phyloP scores from a whole-genome alignment of 176 grass and related monocot genomes.

The Oryza meridionalis region DNA sequence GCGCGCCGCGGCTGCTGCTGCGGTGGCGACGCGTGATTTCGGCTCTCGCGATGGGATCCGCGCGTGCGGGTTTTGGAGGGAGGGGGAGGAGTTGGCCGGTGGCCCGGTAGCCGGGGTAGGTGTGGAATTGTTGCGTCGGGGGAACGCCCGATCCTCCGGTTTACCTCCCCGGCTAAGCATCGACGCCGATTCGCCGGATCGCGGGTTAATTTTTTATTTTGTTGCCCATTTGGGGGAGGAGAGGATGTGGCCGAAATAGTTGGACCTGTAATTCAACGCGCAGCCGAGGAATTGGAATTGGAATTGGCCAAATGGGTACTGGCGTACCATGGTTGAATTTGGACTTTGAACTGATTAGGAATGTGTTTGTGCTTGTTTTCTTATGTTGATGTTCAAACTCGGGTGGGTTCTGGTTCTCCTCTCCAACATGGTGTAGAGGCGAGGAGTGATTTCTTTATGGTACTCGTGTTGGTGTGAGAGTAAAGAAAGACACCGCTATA shows the following conservation, averaged over 20 bases:
- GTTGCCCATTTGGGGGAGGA: neutral
- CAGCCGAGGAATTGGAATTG: neutral
- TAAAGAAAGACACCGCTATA: no score
- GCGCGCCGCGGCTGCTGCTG: neutral
- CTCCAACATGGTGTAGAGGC: no score
- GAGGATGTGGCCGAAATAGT: neutral
- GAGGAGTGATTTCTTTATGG: no score
- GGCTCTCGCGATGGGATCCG: neutral
- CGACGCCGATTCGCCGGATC: neutral
- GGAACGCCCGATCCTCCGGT: neutral
- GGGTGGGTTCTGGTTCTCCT: no score
- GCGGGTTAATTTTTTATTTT: neutral
- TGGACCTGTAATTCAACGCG: neutral
- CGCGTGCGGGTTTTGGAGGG: neutral
- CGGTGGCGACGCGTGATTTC: neutral
- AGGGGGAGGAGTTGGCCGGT: no score
- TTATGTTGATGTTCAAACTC: no score
- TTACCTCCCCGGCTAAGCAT: conserved; percentile 22
- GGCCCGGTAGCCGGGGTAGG: neutral
- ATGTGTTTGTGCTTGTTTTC: no score
- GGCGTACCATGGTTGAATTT: no score
- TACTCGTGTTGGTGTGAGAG: no score
- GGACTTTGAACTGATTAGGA: no score
- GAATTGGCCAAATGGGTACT: no score
- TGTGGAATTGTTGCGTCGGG: neutral